These are phyloP conservation scores for Salix viminalis DNA, from an alignment of 345 rosid species.

Conservation along the genomic window DNA sequence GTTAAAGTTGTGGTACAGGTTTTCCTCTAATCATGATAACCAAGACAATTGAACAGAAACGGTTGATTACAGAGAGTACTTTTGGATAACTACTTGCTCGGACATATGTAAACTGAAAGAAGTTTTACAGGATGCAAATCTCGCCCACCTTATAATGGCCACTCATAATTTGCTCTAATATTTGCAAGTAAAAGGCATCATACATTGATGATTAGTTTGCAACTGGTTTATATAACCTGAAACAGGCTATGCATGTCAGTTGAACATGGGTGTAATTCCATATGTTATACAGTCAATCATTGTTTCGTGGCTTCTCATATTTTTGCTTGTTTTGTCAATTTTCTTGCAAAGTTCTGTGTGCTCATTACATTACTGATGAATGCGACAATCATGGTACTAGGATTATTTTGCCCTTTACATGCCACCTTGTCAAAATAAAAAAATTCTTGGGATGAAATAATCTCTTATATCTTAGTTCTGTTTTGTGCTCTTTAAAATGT, in stretches of 20 bases:
- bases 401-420: not conserved
- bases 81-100: slow-evolving; percentile 42
- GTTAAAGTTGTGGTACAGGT: slow-evolving; percentile 72
- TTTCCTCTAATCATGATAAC: slow-evolving; percentile 46
- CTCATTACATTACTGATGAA: not conserved
- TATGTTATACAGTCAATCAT: not conserved
- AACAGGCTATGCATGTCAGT: not conserved
- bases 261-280: not conserved
- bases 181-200: slow-evolving; percentile 17
- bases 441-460: not conserved
- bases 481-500: not conserved
- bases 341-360: not conserved
- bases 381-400: not conserved
- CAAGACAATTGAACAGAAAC: slow-evolving; percentile 45
- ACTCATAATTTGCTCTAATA: slow-evolving; percentile 12
- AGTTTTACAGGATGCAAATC: slow-evolving; percentile 35
- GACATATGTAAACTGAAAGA: slow-evolving; percentile 42
- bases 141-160: slow-evolving; percentile 19
- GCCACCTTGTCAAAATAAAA: not conserved
- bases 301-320: not conserved
- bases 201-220: slow-evolving; percentile 6
- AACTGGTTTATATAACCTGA: slow-evolving; percentile 11
- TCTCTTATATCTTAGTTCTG: not conserved
- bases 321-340: not conserved
- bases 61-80: slow-evolving; percentile 39